A percentile compares a stretch with the other conserved stretches of the same genome.
Evolutionary conservation across 2,329 filamentous ascomycete species (phyloP).

Genomic region (Botrytis medusae): DNA sequence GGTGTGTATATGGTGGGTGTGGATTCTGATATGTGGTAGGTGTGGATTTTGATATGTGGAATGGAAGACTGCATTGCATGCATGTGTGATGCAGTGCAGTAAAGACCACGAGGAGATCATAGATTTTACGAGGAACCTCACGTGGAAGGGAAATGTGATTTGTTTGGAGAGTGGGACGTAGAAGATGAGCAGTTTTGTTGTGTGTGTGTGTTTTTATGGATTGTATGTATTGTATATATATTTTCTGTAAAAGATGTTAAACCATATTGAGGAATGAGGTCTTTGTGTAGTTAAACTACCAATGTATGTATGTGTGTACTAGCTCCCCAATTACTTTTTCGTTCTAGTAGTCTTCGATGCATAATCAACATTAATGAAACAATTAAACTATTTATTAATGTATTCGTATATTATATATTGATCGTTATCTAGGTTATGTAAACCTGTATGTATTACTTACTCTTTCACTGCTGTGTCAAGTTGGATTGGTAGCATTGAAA

Average conservation of each 20-base stretch:
- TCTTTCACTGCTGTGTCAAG: too few relatives aligned
- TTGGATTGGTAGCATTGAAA: too few relatives aligned
- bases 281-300: not conserved
- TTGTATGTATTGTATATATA: too few relatives aligned
- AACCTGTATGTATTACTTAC: not conserved
- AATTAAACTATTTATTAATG: not conserved
- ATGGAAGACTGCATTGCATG: not conserved
- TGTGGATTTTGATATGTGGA: not conserved
- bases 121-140: not conserved
- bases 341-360: not conserved
- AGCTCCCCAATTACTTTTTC: not conserved
- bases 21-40: too few relatives aligned
- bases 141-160: not conserved
- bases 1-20: too few relatives aligned
- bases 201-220: too few relatives aligned
- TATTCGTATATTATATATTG: not conserved
- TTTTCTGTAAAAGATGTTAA: too few relatives aligned
- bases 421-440: not conserved
- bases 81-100: not conserved
- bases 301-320: not conserved
- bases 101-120: not conserved
- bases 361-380: not conserved
- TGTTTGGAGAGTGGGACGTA: not conserved
- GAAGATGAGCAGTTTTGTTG: not conserved
- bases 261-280: not conserved